Percentiles rank a stretch among this genome's conserved stretches.
Conservation (phyloP, 2,329 filamentous ascomycete species). For the Ciborinia camelliae region DNA sequence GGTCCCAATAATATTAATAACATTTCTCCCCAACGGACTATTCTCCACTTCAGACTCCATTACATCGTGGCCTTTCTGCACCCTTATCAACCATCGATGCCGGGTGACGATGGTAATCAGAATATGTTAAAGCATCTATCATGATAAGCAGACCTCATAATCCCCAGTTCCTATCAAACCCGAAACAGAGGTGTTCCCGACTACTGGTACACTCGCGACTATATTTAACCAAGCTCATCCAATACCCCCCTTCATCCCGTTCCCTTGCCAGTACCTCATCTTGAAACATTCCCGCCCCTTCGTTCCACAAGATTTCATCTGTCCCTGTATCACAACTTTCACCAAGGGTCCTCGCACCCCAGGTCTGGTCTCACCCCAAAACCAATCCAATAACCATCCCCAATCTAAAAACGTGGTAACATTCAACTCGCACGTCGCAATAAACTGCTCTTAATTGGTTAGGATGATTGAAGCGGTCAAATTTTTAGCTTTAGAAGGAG, state of each 20-base stretch:
- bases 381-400: background rate
- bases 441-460: background rate
- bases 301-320: no score
- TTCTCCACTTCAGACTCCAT: slow-evolving; percentile 4
- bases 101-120: background rate
- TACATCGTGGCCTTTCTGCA: background rate
- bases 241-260: background rate
- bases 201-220: background rate
- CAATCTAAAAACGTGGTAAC: background rate
- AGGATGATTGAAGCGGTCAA: background rate
- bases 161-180: background rate
- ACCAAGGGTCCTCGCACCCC: no score
- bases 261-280: no score
- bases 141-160: background rate
- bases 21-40: background rate
- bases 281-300: no score
- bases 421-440: background rate
- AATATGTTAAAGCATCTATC: background rate
- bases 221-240: no score
- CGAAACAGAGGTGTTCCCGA: background rate
- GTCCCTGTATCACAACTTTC: background rate
- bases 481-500: background rate
- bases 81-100: background rate
- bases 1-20: background rate
- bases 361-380: background rate